These are phyloP conservation scores for Capsicum chinense DNA, from an alignment of 257 asterid genomes.

Conservation along the genomic window DNA sequence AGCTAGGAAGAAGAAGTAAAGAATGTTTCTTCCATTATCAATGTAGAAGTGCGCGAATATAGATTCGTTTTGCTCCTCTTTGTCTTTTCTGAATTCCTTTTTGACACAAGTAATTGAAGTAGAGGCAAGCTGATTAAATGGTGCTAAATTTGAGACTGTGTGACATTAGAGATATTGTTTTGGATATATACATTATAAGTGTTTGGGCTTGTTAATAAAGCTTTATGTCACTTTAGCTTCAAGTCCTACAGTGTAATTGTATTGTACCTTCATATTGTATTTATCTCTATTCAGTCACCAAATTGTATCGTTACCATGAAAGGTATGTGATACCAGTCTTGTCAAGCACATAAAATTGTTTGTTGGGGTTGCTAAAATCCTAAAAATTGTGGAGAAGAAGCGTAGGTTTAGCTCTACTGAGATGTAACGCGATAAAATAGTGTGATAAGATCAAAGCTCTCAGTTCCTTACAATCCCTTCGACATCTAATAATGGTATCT, in stretches of 20 bases:
- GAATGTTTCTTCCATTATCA: constrained; percentile 96
- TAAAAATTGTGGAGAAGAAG: background rate
- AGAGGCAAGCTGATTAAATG: constrained; percentile 34
- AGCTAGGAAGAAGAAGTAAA: constrained; percentile 82
- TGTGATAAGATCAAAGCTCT: no score
- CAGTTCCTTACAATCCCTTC: no score
- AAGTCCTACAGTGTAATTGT: background rate
- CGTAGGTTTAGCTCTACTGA: no score
- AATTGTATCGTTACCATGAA: background rate
- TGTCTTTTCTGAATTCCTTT: no score
- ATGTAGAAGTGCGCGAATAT: constrained; percentile 52
- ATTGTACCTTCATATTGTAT: background rate
- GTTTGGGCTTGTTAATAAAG: constrained; percentile 29
- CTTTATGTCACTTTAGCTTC: background rate
- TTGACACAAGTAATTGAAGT: background rate
- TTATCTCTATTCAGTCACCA: background rate
- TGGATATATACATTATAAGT: background rate
- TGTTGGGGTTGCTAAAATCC: no score
- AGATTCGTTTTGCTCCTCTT: constrained; percentile 13
- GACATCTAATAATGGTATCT: no score
- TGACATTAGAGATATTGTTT: background rate
- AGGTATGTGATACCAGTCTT: background rate
- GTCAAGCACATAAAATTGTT: no score
- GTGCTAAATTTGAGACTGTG: constrained; percentile 25
- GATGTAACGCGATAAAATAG: no score